Conservation (phyloP, 2,329 filamentous ascomycete genomes). For the Fusarium verticillioides region DNA sequence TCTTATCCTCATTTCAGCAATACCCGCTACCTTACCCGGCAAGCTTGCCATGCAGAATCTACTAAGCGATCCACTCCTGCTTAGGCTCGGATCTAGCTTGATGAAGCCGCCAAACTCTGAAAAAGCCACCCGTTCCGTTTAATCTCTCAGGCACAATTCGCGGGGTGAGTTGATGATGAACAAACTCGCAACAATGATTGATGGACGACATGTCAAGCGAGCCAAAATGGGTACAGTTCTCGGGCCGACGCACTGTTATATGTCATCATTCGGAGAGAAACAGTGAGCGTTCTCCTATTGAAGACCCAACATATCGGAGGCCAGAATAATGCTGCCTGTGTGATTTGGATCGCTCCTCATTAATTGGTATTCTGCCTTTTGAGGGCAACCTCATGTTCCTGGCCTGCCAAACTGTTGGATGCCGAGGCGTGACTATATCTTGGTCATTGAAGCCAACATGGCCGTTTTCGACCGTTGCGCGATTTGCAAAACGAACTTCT, state of each 20-base stretch:
- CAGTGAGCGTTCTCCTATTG: not conserved
- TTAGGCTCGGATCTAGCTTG: conserved; percentile 5
- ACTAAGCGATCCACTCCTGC: not conserved
- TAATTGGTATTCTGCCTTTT: not conserved
- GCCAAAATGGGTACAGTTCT: not conserved
- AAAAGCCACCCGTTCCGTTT: conserved; percentile 25
- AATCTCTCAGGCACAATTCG: conserved; percentile 32
- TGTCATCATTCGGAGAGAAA: not conserved
- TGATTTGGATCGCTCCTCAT: not conserved
- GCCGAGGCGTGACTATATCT: not conserved
- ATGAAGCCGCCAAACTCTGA: conserved; percentile 7
- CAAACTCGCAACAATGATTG: not conserved
- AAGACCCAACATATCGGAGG: not conserved
- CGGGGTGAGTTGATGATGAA: conserved; percentile 18
- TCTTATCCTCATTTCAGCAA: not conserved
- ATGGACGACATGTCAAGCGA: not conserved
- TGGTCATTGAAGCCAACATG: not conserved
- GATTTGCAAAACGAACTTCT: not conserved
- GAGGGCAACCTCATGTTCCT: not conserved
- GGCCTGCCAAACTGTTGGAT: not conserved
- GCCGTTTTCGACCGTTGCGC: too few species aligned
- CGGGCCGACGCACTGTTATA: not conserved
- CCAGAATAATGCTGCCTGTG: not conserved
- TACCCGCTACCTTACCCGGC: not conserved
- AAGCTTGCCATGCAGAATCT: not conserved